phyloP scores from a whole-genome alignment of 139 green algal genomes.

The Gonium pectorale region DNA sequence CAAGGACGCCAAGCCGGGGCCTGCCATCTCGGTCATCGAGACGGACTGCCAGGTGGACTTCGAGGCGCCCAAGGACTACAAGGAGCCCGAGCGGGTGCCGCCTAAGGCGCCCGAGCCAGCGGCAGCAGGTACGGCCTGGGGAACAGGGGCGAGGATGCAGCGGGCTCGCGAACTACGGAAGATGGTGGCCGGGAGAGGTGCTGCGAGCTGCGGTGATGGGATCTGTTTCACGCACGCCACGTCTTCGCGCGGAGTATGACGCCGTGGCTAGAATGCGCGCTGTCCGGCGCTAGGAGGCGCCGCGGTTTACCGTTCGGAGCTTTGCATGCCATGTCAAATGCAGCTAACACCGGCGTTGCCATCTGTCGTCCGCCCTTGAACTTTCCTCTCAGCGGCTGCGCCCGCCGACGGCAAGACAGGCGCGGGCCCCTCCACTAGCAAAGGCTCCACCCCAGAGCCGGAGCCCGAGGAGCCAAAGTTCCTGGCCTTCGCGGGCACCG shows the following conservation, averaged over 20 bases:
- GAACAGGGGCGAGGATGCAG: no score
- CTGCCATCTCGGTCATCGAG: constrained; percentile 96
- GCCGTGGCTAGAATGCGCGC: no score
- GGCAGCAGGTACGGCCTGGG: background rate
- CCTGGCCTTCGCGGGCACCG: constrained; percentile 84
- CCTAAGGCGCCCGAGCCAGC: background rate
- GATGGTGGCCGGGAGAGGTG: no score
- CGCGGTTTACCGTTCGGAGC: no score
- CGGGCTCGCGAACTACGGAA: no score
- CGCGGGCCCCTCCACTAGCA: background rate
- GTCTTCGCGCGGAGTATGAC: no score
- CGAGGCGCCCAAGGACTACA: constrained; percentile 97
- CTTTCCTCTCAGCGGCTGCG: background rate
- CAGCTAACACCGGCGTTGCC: no score
- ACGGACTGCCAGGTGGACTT: constrained; percentile 97
- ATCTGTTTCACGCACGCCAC: no score
- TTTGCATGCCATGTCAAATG: no score
- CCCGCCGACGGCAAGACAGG: constrained; percentile 5
- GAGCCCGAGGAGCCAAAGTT: constrained; percentile 73
- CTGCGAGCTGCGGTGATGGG: no score
- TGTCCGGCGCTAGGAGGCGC: no score
- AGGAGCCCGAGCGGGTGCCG: constrained; percentile 75
- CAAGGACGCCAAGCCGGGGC: constrained; percentile 82
- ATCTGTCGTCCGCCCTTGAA: no score
- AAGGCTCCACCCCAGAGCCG: constrained; percentile 3